phyloP scores from a whole-genome alignment of 345 rosid species.

The Melaleuca quinquenervia region DNA sequence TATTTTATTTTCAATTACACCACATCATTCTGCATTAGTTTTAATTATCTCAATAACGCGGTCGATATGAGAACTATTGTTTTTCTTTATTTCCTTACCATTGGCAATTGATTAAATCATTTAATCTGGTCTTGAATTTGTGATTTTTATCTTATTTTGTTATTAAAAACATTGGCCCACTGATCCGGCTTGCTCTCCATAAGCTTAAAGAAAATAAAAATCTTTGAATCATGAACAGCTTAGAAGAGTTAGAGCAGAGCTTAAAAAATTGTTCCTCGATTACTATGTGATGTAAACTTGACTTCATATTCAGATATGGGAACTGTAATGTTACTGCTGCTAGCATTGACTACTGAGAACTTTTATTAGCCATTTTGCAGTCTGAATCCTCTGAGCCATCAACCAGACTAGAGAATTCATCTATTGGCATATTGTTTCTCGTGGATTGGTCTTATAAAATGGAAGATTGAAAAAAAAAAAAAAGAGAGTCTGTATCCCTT shows the following conservation, averaged over 20 bases:
- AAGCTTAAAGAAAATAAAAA: background rate
- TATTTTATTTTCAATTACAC: background rate
- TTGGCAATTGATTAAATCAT: background rate
- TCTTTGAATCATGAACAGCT: background rate
- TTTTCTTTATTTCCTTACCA: background rate
- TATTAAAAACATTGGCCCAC: background rate
- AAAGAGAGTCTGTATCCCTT: background rate
- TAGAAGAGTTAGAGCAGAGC: background rate
- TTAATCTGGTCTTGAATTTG: background rate
- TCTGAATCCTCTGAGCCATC: background rate
- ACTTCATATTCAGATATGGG: background rate
- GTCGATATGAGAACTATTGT: background rate
- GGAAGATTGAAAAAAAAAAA: background rate
- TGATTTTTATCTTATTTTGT: background rate
- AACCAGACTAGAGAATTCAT: background rate
- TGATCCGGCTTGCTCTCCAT: background rate
- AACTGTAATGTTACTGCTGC: background rate
- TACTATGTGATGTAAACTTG: background rate
- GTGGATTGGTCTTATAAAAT: background rate
- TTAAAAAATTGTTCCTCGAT: background rate
- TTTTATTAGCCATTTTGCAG: background rate
- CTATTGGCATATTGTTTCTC: background rate
- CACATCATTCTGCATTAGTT: background rate
- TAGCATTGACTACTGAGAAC: background rate
- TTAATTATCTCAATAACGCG: background rate